Percentiles rank a stretch among this genome's conserved stretches.
Conservation (phyloP, 306 rosid genomes). For the Adenanthera pavonina region DNA sequence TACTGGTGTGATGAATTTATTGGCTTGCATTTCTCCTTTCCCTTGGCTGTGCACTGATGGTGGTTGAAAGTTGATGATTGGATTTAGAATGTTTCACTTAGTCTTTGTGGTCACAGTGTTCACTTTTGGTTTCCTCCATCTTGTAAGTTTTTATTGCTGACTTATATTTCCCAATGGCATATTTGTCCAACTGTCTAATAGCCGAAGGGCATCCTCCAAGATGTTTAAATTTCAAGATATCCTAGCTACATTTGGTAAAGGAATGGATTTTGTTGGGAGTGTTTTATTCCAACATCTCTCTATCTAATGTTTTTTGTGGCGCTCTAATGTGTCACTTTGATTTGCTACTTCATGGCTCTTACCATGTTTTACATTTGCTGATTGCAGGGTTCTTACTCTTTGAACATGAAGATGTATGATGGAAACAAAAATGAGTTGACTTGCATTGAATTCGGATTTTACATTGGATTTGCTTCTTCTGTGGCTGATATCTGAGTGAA, state of each 20-base stretch:
- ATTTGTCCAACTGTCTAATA: background rate
- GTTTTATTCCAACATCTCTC: background rate
- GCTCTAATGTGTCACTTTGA: background rate
- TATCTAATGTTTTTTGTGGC: background rate
- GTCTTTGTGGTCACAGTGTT: background rate
- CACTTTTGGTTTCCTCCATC: slow-evolving; percentile 3
- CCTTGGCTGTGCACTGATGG: background rate
- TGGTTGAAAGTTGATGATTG: background rate
- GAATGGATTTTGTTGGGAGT: background rate
- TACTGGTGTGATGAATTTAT: background rate
- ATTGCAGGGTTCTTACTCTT: slow-evolving; percentile 73
- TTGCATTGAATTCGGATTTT: slow-evolving; percentile 72
- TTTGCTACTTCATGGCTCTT: slow-evolving; percentile 36
- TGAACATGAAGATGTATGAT: slow-evolving; percentile 75
- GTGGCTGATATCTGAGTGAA: slow-evolving; percentile 67
- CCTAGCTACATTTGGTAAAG: background rate
- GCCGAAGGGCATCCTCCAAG: background rate
- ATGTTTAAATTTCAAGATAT: background rate
- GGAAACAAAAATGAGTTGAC: slow-evolving; percentile 60
- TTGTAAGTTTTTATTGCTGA: background rate
- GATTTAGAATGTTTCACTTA: background rate
- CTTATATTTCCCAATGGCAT: background rate
- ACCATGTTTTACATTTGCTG: slow-evolving; percentile 33
- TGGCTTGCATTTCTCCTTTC: slow-evolving; percentile 14
- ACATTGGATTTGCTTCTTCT: slow-evolving; percentile 66